A percentile compares a stretch with the other conserved stretches of the same genome.
Evolutionary conservation across 1,284 basidiomycete genomes (phyloP).

Genomic region (Ustilago loliicola): DNA sequence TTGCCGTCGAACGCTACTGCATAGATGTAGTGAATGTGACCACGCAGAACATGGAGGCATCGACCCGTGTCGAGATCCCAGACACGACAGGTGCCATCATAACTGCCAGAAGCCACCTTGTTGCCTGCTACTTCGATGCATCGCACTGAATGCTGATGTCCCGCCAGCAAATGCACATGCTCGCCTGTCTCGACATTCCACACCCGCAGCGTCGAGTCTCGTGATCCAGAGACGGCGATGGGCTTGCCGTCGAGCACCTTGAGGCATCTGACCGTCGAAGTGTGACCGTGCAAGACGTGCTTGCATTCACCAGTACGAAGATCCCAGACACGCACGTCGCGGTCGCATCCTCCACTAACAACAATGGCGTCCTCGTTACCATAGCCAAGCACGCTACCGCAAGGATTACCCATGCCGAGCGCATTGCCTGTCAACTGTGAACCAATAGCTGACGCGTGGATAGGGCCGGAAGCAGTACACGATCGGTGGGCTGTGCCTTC

Average conservation of each 20-base stretch:
- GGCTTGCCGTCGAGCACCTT: conserved; percentile 88
- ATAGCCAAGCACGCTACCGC: conserved; percentile 75
- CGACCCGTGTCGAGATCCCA: conserved; percentile 72
- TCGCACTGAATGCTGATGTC: conserved; percentile 86
- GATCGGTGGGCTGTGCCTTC: neutral
- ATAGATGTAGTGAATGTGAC: conserved; percentile 93
- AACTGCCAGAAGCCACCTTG: conserved; percentile 86
- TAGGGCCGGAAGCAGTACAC: conserved; percentile 14
- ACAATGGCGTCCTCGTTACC: conserved; percentile 79
- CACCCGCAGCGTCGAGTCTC: conserved; percentile 82
- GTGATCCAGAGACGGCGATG: conserved; percentile 88
- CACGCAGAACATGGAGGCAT: conserved; percentile 86
- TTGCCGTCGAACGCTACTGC: conserved; percentile 91
- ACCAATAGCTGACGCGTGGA: conserved; percentile 11
- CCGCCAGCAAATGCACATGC: conserved; percentile 79
- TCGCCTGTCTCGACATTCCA: conserved; percentile 91
- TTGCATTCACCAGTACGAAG: conserved; percentile 84
- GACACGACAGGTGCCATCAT: conserved; percentile 78
- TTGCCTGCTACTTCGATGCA: conserved; percentile 89
- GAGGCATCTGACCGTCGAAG: conserved; percentile 90
- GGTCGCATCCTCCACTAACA: conserved; percentile 93
- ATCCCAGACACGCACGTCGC: conserved; percentile 91
- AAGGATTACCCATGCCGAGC: conserved; percentile 55
- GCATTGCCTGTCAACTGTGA: conserved; percentile 38
- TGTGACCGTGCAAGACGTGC: conserved; percentile 85